Evolutionary conservation across 805 yeast genomes (phyloP).

Genomic region (Pichia kluyveri): DNA sequence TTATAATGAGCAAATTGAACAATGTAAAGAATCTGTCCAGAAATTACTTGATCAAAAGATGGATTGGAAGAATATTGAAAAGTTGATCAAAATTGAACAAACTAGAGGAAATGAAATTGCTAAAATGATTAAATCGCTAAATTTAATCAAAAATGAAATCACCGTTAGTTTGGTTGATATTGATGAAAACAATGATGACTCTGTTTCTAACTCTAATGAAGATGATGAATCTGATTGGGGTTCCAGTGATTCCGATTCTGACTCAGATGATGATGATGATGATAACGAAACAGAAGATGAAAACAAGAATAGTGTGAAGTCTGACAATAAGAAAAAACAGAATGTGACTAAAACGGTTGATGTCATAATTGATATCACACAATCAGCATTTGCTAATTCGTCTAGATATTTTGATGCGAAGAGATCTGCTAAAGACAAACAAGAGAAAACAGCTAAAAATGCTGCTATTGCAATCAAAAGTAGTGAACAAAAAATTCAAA

Average conservation of each 20-base stretch:
- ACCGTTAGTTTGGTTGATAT: constrained; percentile 42
- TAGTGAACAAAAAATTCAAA: constrained; percentile 68
- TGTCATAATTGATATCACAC: constrained; percentile 56
- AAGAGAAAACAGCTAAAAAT: constrained; percentile 68
- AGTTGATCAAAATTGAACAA: constrained; percentile 61
- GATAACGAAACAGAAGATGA: neutral
- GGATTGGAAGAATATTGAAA: constrained; percentile 91
- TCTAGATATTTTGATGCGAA: constrained; percentile 70
- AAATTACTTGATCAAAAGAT: constrained; percentile 67
- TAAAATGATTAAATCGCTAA: constrained; percentile 54
- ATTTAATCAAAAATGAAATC: constrained; percentile 60
- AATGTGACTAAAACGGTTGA: constrained; percentile 26
- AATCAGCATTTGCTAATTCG: constrained; percentile 86
- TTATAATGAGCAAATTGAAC: constrained; percentile 62
- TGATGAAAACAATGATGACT: constrained; percentile 29
- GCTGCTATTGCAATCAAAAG: constrained; percentile 72
- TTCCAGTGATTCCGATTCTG: too few relatives aligned
- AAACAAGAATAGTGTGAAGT: neutral
- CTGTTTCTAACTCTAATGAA: constrained; percentile 19
- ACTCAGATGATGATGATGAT: neutral
- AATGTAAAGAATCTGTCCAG: constrained; percentile 61
- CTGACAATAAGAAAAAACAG: constrained; percentile 5
- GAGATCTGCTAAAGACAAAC: constrained; percentile 68
- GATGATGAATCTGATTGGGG: neutral
- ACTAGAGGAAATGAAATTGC: constrained; percentile 59